Conservation (phyloP, 2,329 filamentous ascomycete genomes). For the Colletotrichum sojae region DNA sequence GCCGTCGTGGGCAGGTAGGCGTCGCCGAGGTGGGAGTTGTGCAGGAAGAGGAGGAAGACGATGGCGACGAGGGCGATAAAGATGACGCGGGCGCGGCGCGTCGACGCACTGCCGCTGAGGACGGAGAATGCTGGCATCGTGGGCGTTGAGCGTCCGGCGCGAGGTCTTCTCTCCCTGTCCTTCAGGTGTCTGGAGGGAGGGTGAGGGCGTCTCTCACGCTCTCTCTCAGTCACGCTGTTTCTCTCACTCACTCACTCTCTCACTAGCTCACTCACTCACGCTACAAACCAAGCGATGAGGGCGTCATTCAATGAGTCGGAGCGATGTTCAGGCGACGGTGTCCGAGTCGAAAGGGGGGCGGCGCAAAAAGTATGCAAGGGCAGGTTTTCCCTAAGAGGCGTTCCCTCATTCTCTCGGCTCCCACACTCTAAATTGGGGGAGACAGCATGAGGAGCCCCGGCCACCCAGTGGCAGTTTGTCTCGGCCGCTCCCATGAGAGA, state of each 20-base stretch:
- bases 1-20: slow-evolving; percentile 10
- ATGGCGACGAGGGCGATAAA: slow-evolving; percentile 22
- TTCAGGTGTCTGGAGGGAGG: no score
- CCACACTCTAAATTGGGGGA: slow-evolving; percentile 4
- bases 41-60: slow-evolving; percentile 24
- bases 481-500: neutral
- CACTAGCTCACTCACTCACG: neutral
- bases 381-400: neutral
- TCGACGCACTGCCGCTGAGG: slow-evolving; percentile 20
- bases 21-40: slow-evolving; percentile 17
- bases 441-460: neutral
- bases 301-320: neutral
- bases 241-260: neutral
- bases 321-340: slow-evolving; percentile 17
- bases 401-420: neutral
- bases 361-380: neutral
- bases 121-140: slow-evolving; percentile 33
- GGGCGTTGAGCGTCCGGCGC: neutral
- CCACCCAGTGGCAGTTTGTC: neutral
- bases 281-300: neutral
- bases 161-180: no score
- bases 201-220: neutral
- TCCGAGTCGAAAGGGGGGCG: slow-evolving; percentile 5
- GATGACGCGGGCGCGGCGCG: slow-evolving; percentile 26
- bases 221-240: no score